Conservation (phyloP, 495 filamentous ascomycete genomes). For the Aspergillus biplanus region DNA sequence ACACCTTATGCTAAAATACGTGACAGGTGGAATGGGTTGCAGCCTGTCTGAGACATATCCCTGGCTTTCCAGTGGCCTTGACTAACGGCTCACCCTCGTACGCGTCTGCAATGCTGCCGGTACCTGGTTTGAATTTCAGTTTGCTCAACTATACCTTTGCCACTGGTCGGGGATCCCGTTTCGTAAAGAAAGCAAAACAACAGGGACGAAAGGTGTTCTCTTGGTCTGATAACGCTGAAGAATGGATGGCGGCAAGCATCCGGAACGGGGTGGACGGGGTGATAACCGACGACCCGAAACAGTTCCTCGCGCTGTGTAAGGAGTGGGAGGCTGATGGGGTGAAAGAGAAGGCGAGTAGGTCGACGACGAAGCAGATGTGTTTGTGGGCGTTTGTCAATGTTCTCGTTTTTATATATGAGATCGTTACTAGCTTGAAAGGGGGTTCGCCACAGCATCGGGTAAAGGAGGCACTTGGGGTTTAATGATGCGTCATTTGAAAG, state of each 20-base stretch:
- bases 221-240: slow-evolving; percentile 84
- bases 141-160: slow-evolving; percentile 69
- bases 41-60: neutral
- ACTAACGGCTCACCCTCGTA: neutral
- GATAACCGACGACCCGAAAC: slow-evolving; percentile 60
- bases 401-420: neutral
- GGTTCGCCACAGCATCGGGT: neutral
- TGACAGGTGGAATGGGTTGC: neutral
- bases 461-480: slow-evolving; percentile 1
- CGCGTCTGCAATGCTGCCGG: slow-evolving; percentile 65
- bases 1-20: neutral
- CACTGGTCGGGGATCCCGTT: slow-evolving; percentile 50
- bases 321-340: neutral
- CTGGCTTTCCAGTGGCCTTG: neutral
- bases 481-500: no score
- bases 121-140: slow-evolving; percentile 47
- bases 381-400: neutral
- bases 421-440: neutral
- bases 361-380: neutral
- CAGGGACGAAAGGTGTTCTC: slow-evolving; percentile 51
- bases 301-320: slow-evolving; percentile 19
- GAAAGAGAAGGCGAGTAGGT: neutral
- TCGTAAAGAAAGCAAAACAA: slow-evolving; percentile 37
- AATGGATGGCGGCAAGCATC: slow-evolving; percentile 75
- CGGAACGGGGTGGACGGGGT: slow-evolving; percentile 56